Conservation (phyloP, 2,329 filamentous ascomycete species). For the Neonectria ditissima region DNA sequence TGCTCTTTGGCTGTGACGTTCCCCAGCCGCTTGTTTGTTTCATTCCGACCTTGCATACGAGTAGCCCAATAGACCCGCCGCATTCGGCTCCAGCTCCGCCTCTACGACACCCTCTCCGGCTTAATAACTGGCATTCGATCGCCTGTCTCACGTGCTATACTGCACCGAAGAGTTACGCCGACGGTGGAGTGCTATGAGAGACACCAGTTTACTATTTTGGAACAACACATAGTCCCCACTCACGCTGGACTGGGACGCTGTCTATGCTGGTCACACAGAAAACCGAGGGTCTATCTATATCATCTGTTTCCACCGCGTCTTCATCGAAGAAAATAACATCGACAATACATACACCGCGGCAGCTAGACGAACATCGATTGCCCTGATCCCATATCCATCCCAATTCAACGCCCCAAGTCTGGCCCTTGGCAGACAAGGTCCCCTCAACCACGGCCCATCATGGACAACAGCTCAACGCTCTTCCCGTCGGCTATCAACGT, state of each 20-base stretch:
- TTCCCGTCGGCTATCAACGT: slow-evolving; percentile 7
- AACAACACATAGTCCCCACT: slow-evolving; percentile 1
- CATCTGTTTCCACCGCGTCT: background rate
- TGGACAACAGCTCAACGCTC: slow-evolving; percentile 25
- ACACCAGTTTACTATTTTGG: background rate
- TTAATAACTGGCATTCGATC: background rate
- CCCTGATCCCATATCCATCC: background rate
- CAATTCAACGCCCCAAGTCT: background rate
- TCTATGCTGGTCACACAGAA: background rate
- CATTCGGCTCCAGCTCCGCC: background rate
- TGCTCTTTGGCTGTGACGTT: background rate
- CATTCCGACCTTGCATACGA: slow-evolving; percentile 13
- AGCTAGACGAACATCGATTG: slow-evolving; percentile 1
- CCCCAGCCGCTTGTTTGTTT: slow-evolving; percentile 24
- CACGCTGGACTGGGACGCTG: background rate
- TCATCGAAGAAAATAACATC: background rate
- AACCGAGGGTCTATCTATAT: slow-evolving; percentile 6
- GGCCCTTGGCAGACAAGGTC: background rate
- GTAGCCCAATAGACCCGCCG: background rate
- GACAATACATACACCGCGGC: background rate
- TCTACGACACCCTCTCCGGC: background rate
- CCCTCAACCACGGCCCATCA: background rate
- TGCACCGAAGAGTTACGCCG: slow-evolving; percentile 17
- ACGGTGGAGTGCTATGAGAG: slow-evolving; percentile 1
- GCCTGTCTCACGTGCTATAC: slow-evolving; percentile 11